A percentile compares a stretch with the other conserved stretches of the same genome.
phyloP scores from a whole-genome alignment of 2,329 filamentous ascomycete species.

The Trichothecium roseum region DNA sequence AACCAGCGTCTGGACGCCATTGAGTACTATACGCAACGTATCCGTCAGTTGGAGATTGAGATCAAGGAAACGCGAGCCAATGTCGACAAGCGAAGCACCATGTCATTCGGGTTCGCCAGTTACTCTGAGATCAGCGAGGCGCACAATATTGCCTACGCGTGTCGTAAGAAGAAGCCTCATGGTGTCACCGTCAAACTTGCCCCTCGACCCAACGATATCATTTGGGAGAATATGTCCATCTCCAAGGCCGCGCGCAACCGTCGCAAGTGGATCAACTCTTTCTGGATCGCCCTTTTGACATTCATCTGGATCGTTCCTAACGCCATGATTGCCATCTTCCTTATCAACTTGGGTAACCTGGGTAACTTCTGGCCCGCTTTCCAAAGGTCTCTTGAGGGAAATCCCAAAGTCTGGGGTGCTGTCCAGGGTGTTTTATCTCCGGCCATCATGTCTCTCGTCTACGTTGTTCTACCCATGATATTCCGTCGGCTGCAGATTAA shows the following conservation, averaged over 20 bases:
- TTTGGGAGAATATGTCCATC: conserved; percentile 88
- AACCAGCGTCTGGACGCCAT: conserved; percentile 84
- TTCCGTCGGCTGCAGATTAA: conserved; percentile 79
- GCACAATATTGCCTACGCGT: conserved; percentile 74
- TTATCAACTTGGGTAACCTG: conserved; percentile 76
- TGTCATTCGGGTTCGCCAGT: conserved; percentile 90
- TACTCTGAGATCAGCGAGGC: conserved; percentile 83
- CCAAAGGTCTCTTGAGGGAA: conserved; percentile 45
- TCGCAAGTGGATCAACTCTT: conserved; percentile 65
- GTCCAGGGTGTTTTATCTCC: conserved; percentile 89
- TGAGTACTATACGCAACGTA: conserved; percentile 79
- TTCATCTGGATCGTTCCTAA: conserved; percentile 85
- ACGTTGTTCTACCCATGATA: conserved; percentile 78
- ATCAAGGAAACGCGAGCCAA: conserved; percentile 74
- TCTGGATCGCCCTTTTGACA: conserved; percentile 77
- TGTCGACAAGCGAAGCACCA: conserved; percentile 78
- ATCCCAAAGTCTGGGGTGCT: conserved; percentile 67
- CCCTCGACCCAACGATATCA: conserved; percentile 80
- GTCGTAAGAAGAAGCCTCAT: conserved; percentile 69
- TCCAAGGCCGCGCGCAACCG: conserved; percentile 57
- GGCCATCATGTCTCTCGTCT: conserved; percentile 76
- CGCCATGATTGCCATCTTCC: conserved; percentile 85
- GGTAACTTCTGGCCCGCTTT: conserved; percentile 74
- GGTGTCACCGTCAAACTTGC: conserved; percentile 71
- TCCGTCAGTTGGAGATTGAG: conserved; percentile 69